Evolutionary conservation across 2,329 filamentous ascomycete species (phyloP), one percentile per base, ranked within the genome.

Genomic region (Zasmidium angulare): DNA sequence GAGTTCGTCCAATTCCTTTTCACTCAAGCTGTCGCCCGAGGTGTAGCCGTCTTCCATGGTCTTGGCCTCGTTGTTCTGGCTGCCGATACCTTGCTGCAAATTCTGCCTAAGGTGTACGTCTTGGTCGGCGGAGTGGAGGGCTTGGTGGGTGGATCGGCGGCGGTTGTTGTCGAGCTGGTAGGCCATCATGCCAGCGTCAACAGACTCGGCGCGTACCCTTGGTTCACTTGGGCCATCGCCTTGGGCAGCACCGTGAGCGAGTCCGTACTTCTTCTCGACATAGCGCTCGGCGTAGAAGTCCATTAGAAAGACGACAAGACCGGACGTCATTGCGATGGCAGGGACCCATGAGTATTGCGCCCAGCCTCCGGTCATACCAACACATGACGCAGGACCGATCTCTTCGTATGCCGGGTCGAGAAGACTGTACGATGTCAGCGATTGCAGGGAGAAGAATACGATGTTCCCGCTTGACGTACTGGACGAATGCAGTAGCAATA

Each of bases 281-380:
- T 81, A 83, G 24, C 79, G 74, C 63, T 84, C 81, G 1, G 80
- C 80, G 14, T 71, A 72, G 46, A 82, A 78, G 66, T 84, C 82
- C 56, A 81, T 58, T 4, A 83, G 69, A 69, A 84, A 85, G 53
- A 83, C 78, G 6, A 78, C 21, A 69, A 82, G 76, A 12, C 79
- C 73, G 0, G 80, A 79, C 0, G 75, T 69, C 40, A 85, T 69
- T 1, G 79, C 79, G 49, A 84, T 79, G 20, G 80, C 82, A 0
- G 81, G 79, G 1, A 78, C 77, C 82, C 82, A 85, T 0, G 78
- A 74, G 70, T 82, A 85, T 17, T 73, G 65, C 0, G 75, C 77
- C 79, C 83, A 85, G 48, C 76, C 74, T 0, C 78, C 81, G 0
- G 82, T 84, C 75, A 83, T 78, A 21, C 81, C 81, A 3, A 83